A percentile compares a stretch with the other conserved stretches of the same genome.
phyloP scores from a whole-genome alignment of 208 protist species.

The Crithidia acanthocephali region DNA sequence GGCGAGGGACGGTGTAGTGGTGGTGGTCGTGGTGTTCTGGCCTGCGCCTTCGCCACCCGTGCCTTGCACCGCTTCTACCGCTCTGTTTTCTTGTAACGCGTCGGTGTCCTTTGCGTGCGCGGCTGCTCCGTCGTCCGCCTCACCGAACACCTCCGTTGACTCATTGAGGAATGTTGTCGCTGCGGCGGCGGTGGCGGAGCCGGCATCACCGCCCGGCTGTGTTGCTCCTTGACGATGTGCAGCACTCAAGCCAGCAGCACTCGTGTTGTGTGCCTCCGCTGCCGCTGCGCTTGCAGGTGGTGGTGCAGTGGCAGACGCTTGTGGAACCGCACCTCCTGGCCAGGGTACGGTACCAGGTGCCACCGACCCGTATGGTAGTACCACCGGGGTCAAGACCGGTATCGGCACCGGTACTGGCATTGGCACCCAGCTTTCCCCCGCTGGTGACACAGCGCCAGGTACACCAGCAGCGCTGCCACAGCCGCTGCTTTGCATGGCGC shows the following conservation, averaged over 20 bases:
- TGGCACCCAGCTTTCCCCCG: background rate
- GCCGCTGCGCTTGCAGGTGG: background rate
- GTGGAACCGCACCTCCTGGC: background rate
- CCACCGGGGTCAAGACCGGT: constrained; percentile 25
- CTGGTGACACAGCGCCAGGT: background rate
- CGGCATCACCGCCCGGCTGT: too few species aligned
- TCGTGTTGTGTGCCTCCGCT: background rate
- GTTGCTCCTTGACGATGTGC: background rate
- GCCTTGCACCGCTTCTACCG: background rate
- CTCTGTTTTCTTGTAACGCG: background rate
- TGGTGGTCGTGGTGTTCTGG: too few species aligned
- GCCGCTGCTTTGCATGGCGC: constrained; percentile 5
- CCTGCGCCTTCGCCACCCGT: too few species aligned
- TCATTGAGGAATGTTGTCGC: too few species aligned
- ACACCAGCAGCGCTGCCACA: background rate
- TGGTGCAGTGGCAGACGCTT: background rate
- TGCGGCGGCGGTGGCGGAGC: too few species aligned
- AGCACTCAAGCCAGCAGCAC: background rate
- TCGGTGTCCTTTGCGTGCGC: too few species aligned
- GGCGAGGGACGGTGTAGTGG: background rate
- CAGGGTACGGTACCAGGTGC: constrained; percentile 3
- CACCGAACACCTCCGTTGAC: too few species aligned
- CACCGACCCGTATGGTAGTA: background rate
- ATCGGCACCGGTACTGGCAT: constrained; percentile 21
- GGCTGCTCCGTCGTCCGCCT: too few species aligned